These are phyloP conservation scores for Suhomyces canberraensis DNA, from an alignment of 805 yeast species.

Conservation along the genomic window DNA sequence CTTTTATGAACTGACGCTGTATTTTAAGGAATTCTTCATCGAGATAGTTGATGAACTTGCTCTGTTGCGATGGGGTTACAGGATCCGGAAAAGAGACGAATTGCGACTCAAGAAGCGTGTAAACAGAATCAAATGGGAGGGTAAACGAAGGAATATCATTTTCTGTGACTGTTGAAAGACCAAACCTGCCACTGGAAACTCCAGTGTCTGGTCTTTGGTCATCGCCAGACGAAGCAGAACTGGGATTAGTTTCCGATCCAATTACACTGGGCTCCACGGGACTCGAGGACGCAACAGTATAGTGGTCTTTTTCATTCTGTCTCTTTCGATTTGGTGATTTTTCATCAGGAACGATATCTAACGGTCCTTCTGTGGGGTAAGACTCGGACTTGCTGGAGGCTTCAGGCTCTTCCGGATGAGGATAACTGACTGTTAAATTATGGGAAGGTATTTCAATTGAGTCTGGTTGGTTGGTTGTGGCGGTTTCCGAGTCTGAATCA, in stretches of 20 bases:
- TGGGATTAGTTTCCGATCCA: no score
- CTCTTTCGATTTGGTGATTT: no score
- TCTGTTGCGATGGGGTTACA: conserved; percentile 45
- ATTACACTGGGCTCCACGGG: no score
- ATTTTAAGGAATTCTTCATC: conserved; percentile 52
- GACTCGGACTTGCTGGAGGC: no score
- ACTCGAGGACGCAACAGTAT: no score
- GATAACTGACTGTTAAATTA: background rate
- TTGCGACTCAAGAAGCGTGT: conserved; percentile 10
- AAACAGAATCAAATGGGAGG: conserved; percentile 29
- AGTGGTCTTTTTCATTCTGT: no score
- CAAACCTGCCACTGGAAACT: no score
- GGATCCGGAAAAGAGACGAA: conserved; percentile 9
- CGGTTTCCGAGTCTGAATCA: conserved; percentile 22
- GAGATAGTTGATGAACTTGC: conserved; percentile 50
- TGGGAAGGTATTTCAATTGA: background rate
- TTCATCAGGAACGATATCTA: no score
- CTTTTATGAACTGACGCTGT: conserved; percentile 49
- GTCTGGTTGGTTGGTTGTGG: background rate
- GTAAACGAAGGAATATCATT: conserved; percentile 15
- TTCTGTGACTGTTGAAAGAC: no score
- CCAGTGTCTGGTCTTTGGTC: no score
- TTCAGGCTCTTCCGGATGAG: background rate
- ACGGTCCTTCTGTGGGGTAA: no score
- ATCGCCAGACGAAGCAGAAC: no score